Evolutionary conservation across 257 asterid genomes (phyloP).

Genomic region (Phtheirospermum japonicum): DNA sequence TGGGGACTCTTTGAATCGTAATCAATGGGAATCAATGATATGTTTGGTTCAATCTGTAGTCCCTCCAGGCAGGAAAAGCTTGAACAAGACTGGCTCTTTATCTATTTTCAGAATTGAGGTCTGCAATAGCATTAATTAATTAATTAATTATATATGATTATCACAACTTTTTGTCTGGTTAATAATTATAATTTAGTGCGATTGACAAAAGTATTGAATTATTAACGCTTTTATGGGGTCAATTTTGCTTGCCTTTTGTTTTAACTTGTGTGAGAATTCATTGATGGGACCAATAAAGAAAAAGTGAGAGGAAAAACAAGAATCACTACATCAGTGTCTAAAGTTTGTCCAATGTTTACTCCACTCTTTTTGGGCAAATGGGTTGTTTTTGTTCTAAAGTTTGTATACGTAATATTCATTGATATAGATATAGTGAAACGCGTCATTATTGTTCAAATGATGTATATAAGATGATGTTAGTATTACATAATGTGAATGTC

Average conservation of each 20-base stretch:
- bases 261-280: neutral
- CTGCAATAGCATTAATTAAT: neutral
- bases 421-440: too few relatives aligned
- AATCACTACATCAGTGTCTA: too few relatives aligned
- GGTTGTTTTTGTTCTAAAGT: too few relatives aligned
- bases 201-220: too few relatives aligned
- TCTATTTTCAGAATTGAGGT: constrained; percentile 69
- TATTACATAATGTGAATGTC: too few relatives aligned
- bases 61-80: constrained; percentile 54
- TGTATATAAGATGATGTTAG: neutral
- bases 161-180: too few relatives aligned
- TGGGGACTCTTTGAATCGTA: constrained; percentile 4
- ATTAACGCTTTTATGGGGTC: too few relatives aligned
- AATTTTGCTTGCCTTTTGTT: neutral
- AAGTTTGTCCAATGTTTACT: too few relatives aligned
- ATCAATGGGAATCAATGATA: constrained; percentile 7
- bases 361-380: too few relatives aligned
- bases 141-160: neutral
- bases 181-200: too few relatives aligned
- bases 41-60: constrained; percentile 46
- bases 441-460: too few relatives aligned
- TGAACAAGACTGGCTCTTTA: constrained; percentile 61
- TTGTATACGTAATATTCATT: too few relatives aligned
- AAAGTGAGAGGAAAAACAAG: neutral
- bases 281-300: neutral